phyloP scores from a whole-genome alignment of 768 basidiomycete genomes.

The Auricularia heimuer region DNA sequence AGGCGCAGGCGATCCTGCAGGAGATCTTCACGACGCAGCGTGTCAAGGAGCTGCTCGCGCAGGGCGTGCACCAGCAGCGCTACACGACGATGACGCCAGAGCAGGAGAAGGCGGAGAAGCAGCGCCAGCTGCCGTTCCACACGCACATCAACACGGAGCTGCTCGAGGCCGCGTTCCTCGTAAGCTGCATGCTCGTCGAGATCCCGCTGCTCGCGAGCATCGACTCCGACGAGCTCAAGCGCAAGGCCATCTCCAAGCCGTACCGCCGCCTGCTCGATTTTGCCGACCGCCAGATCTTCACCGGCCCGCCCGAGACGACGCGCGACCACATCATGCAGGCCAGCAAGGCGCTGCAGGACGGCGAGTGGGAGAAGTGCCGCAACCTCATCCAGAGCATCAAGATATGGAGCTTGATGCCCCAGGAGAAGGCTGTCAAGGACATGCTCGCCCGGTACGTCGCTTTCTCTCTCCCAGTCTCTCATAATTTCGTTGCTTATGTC shows the following conservation, averaged over 20 bases:
- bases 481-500: conserved; percentile 3
- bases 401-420: conserved; percentile 96
- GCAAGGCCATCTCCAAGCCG: conserved; percentile 91
- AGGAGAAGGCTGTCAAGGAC: conserved; percentile 76
- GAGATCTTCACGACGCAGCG: conserved; percentile 96
- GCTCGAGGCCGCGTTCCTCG: conserved; percentile 93
- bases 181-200: conserved; percentile 97
- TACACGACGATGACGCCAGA: conserved; percentile 74
- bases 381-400: conserved; percentile 94
- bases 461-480: not conserved
- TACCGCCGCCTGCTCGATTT: conserved; percentile 94
- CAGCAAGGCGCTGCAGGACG: conserved; percentile 89
- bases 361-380: conserved; percentile 93
- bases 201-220: conserved; percentile 91
- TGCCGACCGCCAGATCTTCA: conserved; percentile 95
- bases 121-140: conserved; percentile 95
- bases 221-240: conserved; percentile 86
- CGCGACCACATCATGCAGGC: conserved; percentile 99
- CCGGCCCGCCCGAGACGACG: conserved; percentile 96
- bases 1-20: conserved; percentile 83
- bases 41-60: conserved; percentile 94
- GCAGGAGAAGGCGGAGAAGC: conserved; percentile 94
- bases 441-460: conserved; percentile 79
- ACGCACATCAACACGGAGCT: conserved; percentile 99
- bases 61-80: conserved; percentile 87